Base-by-base conservation (phyloP, 2,329 filamentous ascomycete genomes). In the Exserohilum turcica region DNA sequence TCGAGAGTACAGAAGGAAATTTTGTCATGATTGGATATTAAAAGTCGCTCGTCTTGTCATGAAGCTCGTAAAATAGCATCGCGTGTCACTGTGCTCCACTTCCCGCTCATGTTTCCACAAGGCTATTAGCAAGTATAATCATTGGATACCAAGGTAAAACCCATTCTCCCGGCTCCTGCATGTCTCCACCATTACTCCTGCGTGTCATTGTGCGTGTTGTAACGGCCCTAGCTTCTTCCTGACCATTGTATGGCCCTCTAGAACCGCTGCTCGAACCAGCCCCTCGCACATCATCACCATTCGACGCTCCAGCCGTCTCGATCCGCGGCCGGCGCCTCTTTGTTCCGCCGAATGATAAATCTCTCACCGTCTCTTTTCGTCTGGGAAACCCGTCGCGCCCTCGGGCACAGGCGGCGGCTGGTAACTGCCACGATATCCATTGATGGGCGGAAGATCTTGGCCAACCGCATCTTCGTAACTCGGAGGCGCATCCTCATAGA, bases 401-500 rank as follows among this genome's bases (percentile, higher is more conserved):
- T 76, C 73, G 3, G 70, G 71, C 28, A 67, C 62, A 37, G 72
- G 71, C 31, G 78, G 78, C 15, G 78, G 77, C 49, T 71, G 75
- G 70, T 89, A 92, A 12, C 85, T 86, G 24, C 87, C 85, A 64
- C 92, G 80, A 21, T 87, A 78, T 56, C 86, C 89, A 69, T 91
- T 84, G 50, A 91, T 84, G 1, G 91, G 90, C 31, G 84, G 87
- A 57, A 94, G 76, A 53, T 87, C 84, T 60, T 90, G 87, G 6
- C 91, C 92, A 76, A 97, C 87, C 10, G 91, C 92, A 74, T 97
- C 92, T 75, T 96, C 92, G 69, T 97, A 97, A 67, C 91, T 96
- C 6, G 92, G 92, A 15, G 93, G 92, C n/a, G 91, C 90, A 50
- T 94, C 91, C 28, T 91, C 87, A 59, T 84, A 79, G 2, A 74